These are phyloP conservation scores for Aciculoconidium aculeatum DNA, from an alignment of 805 yeast species.

Conservation along the genomic window DNA sequence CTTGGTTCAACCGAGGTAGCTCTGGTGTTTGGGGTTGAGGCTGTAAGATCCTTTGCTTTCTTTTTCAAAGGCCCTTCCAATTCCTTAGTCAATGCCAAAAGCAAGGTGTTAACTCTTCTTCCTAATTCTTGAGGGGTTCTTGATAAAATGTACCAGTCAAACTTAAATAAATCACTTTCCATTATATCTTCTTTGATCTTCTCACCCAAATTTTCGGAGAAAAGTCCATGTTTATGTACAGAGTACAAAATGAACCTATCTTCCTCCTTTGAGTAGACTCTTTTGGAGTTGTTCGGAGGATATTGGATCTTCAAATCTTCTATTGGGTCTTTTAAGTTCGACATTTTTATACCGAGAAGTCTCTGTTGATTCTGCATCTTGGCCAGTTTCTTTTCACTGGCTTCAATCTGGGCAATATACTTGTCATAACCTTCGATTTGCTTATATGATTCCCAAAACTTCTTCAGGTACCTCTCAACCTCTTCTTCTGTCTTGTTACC, in stretches of 20 bases:
- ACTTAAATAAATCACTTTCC: slow-evolving; percentile 54
- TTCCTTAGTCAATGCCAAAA: slow-evolving; percentile 66
- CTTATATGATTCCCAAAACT: slow-evolving; percentile 57
- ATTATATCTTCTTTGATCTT: slow-evolving; percentile 59
- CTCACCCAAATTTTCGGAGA: slow-evolving; percentile 54
- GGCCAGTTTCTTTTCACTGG: slow-evolving; percentile 63
- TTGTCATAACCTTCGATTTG: slow-evolving; percentile 68
- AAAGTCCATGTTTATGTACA: slow-evolving; percentile 61
- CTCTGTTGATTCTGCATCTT: slow-evolving; percentile 50
- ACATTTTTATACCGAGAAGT: slow-evolving; percentile 48
- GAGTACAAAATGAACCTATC: slow-evolving; percentile 61
- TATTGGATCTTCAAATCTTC: slow-evolving; percentile 61
- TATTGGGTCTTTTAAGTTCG: slow-evolving; percentile 51
- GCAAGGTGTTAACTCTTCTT: slow-evolving; percentile 61
- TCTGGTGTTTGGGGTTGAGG: slow-evolving; percentile 21
- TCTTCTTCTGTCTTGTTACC: slow-evolving; percentile 56
- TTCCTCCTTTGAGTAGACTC: slow-evolving; percentile 63
- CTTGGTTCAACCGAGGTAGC: slow-evolving; percentile 33
- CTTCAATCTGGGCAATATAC: slow-evolving; percentile 64
- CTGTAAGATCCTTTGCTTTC: slow-evolving; percentile 8
- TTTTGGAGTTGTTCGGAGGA: slow-evolving; percentile 79
- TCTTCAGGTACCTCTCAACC: slow-evolving; percentile 50
- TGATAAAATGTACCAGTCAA: slow-evolving; percentile 69
- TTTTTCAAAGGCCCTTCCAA: slow-evolving; percentile 51
- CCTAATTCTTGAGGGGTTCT: slow-evolving; percentile 68